These are phyloP conservation scores for Yarrowia galli DNA, from an alignment of 1,139 yeast species.

Conservation along the genomic window DNA sequence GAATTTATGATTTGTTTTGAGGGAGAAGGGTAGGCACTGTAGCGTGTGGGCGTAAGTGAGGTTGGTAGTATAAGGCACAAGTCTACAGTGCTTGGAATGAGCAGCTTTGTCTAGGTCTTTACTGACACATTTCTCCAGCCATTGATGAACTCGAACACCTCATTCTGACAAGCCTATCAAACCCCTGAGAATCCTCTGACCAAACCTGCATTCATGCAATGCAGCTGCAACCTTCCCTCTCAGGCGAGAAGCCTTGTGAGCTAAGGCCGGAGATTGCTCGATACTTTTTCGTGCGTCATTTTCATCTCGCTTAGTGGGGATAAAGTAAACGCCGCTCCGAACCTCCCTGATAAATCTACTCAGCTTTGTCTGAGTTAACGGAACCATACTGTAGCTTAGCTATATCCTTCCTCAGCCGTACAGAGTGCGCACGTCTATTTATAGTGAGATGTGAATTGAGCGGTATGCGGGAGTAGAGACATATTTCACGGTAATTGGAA, in stretches of 20 bases:
- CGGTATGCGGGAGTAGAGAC: not conserved
- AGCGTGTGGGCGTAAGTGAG: no score
- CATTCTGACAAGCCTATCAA: constrained; percentile 1
- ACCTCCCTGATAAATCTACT: not conserved
- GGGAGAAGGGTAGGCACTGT: not conserved
- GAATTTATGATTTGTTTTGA: not conserved
- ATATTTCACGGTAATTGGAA: no score
- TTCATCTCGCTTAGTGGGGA: not conserved
- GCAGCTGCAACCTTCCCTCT: constrained; percentile 22
- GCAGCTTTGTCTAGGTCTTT: no score
- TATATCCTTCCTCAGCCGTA: constrained; percentile 1
- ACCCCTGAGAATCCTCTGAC: constrained; percentile 11
- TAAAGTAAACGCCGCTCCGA: not conserved
- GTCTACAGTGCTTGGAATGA: no score
- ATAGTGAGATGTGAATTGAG: not conserved
- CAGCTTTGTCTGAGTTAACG: not conserved
- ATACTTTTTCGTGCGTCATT: constrained; percentile 4
- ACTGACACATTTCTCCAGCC: no score
- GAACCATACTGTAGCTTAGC: not conserved
- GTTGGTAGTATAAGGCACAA: no score
- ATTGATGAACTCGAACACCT: no score
- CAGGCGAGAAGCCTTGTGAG: constrained; percentile 1
- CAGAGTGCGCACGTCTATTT: not conserved
- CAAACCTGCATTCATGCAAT: constrained; percentile 24
- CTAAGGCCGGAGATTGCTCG: not conserved